phyloP scores from a whole-genome alignment of 2,329 filamentous ascomycete genomes.

The Neopestalotiopsis sp. region DNA sequence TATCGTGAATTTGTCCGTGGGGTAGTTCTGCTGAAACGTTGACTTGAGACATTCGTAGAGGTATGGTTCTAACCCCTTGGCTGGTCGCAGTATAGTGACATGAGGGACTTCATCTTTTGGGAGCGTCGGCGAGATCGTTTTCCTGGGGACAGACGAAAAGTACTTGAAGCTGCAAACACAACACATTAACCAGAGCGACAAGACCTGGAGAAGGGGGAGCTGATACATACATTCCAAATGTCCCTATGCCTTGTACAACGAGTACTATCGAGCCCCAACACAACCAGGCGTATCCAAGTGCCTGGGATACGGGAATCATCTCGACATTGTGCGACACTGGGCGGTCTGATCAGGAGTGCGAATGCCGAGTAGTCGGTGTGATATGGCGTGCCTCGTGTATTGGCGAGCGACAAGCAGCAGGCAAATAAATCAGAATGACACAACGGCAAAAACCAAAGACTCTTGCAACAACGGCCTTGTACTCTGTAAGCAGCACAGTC shows the following conservation, averaged over 20 bases:
- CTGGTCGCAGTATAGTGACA: conserved; percentile 89
- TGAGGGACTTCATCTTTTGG: conserved; percentile 68
- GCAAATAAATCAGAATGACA: not conserved
- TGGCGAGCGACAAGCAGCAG: not conserved
- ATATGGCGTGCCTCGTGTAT: not conserved
- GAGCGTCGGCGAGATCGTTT: conserved; percentile 57
- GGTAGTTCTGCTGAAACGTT: conserved; percentile 84
- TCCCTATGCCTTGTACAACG: conserved; percentile 61
- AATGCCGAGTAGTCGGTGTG: not conserved
- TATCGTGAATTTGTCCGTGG: conserved; percentile 75
- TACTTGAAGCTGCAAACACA: conserved; percentile 51
- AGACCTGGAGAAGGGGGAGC: not conserved
- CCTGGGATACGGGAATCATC: conserved; percentile 33
- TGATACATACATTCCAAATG: conserved; percentile 55
- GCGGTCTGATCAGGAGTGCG: not conserved
- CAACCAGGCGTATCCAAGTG: conserved; percentile 53
- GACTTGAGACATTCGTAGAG: conserved; percentile 93
- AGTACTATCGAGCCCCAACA: conserved; percentile 60
- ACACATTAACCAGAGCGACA: conserved; percentile 12
- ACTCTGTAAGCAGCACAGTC: not conserved
- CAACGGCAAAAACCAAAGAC: not conserved
- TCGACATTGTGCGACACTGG: conserved; percentile 22
- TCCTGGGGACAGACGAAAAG: conserved; percentile 55
- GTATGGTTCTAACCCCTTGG: conserved; percentile 88
- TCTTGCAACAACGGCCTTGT: not conserved